phyloP scores from a whole-genome alignment of 495 filamentous ascomycete genomes.

The Cercophora scortea region DNA sequence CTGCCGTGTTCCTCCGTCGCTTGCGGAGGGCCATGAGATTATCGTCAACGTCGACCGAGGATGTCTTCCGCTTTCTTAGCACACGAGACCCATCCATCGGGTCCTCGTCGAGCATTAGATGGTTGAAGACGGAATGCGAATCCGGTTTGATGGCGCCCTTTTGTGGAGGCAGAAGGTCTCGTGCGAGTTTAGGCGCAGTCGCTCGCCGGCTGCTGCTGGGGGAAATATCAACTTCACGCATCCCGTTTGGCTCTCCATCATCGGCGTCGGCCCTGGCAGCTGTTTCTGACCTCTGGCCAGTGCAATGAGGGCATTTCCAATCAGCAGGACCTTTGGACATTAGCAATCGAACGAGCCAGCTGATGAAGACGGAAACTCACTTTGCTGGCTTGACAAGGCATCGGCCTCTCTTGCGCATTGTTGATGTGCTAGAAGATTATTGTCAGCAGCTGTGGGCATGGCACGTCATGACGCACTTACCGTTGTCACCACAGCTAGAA shows the following conservation, averaged over 20 bases:
- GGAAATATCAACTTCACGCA: conserved; percentile 23
- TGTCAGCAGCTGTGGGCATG: conserved; percentile 30
- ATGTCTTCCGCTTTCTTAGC: conserved; percentile 76
- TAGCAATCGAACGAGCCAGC: conserved; percentile 5
- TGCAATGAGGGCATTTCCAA: conserved; percentile 79
- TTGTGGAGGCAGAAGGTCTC: conserved; percentile 70
- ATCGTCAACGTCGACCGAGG: conserved; percentile 40
- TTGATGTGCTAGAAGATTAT: conserved; percentile 62
- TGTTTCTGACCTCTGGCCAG: conserved; percentile 51
- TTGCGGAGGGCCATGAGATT: conserved; percentile 34
- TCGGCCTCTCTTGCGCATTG: conserved; percentile 83
- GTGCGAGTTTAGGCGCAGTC: conserved; percentile 49
- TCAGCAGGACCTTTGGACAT: conserved; percentile 45
- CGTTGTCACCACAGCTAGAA: conserved; percentile 75
- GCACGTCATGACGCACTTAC: conserved; percentile 46
- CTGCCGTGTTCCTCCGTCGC: conserved; percentile 33
- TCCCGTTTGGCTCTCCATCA: conserved; percentile 25
- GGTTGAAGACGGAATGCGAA: conserved; percentile 79
- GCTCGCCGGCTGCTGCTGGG: conserved; percentile 31
- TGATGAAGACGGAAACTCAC: conserved; percentile 11
- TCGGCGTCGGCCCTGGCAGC: conserved; percentile 25
- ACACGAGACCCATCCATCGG: conserved; percentile 79
- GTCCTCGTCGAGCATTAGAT: conserved; percentile 71
- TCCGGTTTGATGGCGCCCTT: conserved; percentile 62
- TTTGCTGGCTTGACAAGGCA: conserved; percentile 45